Base-by-base conservation (phyloP, 75 land plant species). In the Cunninghamia lanceolata region DNA sequence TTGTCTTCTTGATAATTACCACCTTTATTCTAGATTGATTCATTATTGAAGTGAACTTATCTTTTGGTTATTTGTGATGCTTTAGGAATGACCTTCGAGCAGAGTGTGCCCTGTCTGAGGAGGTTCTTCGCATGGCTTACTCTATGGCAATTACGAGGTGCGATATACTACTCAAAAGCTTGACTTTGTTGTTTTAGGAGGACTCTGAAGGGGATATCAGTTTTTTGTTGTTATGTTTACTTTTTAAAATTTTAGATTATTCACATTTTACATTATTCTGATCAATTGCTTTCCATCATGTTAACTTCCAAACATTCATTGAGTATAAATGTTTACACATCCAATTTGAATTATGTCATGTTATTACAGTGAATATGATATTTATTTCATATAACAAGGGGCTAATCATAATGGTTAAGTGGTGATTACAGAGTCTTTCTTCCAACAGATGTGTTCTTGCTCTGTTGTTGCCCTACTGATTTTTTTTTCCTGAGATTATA, bases 61-160 rank as follows among this genome's bases (percentile, higher is more conserved):
- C 50, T 80, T 85, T 85, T 85, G 8, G 10, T 76, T 45, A 16
- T 74, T 85, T n/a, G 7, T 70, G 28, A 21, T 66, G 10, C 19
- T 40, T 75, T 87, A 92, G 90, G 52, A 39, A 56, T 28, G 89
- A 47, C 28, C 43, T 85, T 38, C 9, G 47, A 35, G 80, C 74
- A 56, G 86, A 79, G 52, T 47, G n/a, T 59, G 63, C 76, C 9
- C 83, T 87, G 9, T 90, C 96, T 42, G 95, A 95, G n/a, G 93
- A 95, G 82, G 88, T 94, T 94, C 94, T 98, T 28, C 89, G 95
- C 0, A 91, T 96, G 94, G 86, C 94, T 47, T 96, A 98, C 87
- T 89, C 94, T 79, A 98, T 96, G 98, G 92, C 96, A 17, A 95
- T 96, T 17, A 90, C 91, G 85, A 96, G 99, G 99, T 94, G 30